Conservation (phyloP, 1,284 basidiomycete genomes). For the Takashimella tepidaria region DNA sequence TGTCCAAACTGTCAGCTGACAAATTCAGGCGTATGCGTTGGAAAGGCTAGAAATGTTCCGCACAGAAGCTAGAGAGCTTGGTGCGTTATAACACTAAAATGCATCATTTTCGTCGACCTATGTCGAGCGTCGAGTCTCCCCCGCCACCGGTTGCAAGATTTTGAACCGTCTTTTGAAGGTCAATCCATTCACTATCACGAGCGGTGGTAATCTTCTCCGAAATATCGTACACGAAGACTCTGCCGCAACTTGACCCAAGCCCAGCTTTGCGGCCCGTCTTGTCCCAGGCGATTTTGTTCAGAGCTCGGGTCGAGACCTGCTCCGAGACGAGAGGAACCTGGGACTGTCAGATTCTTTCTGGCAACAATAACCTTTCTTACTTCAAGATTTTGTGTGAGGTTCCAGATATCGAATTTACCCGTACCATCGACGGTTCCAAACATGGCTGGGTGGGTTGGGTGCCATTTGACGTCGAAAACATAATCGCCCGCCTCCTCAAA, state of each 20-base stretch:
- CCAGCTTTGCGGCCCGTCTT: constrained; percentile 69
- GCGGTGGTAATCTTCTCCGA: constrained; percentile 75
- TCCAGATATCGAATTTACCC: constrained; percentile 94
- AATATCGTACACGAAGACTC: constrained; percentile 87
- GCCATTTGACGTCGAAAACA: constrained; percentile 98
- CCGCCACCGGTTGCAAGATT: constrained; percentile 17
- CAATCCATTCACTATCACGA: constrained; percentile 80
- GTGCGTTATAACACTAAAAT: constrained; percentile 11
- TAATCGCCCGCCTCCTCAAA: constrained; percentile 97
- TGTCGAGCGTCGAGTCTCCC: constrained; percentile 4
- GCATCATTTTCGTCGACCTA: not conserved
- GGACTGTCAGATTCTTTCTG: not conserved
- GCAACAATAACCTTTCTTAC: constrained; percentile 51
- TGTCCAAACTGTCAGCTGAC: not conserved
- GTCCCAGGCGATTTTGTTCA: constrained; percentile 97
- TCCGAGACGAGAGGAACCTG: constrained; percentile 42
- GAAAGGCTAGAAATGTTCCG: constrained; percentile 47
- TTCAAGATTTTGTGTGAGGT: constrained; percentile 90
- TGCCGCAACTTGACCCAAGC: constrained; percentile 85
- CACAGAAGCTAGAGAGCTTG: constrained; percentile 35
- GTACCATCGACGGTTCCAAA: constrained; percentile 93
- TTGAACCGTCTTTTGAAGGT: constrained; percentile 71
- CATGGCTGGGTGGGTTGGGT: constrained; percentile 85
- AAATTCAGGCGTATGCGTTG: constrained; percentile 39
- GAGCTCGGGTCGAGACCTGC: constrained; percentile 60